A percentile compares a stretch with the other conserved stretches of the same genome.
Conservation (phyloP, 139 green algal species). For the Asterochloris sp. region DNA sequence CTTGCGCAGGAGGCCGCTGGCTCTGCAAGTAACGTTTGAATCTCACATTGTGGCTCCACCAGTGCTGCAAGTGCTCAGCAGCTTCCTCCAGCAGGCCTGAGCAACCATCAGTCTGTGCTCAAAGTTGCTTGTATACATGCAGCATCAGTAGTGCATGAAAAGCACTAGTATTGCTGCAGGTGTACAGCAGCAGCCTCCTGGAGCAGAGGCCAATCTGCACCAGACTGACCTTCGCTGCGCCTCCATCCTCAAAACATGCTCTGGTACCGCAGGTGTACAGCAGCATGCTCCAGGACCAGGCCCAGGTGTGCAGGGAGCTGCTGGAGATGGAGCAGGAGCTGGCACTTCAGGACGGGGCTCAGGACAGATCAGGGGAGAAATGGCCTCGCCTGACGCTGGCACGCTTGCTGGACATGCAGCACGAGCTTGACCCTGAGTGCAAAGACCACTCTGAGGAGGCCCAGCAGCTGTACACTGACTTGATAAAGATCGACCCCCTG, state of each 20-base stretch:
- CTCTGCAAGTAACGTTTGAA: too few relatives aligned
- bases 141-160: too few relatives aligned
- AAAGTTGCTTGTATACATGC: too few relatives aligned
- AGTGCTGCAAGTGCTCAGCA: background rate
- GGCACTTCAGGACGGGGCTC: background rate
- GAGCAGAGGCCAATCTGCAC: too few relatives aligned
- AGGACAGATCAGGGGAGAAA: constrained; percentile 41
- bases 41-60: too few relatives aligned
- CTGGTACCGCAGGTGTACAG: too few relatives aligned
- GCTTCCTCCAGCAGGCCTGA: background rate
- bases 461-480: constrained; percentile 21
- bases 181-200: too few relatives aligned
- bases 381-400: constrained; percentile 83
- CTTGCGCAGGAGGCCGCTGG: too few relatives aligned
- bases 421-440: background rate
- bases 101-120: background rate
- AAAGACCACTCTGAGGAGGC: background rate
- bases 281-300: constrained; percentile 50
- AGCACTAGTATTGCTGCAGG: too few relatives aligned
- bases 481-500: constrained; percentile 39
- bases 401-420: constrained; percentile 59
- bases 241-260: too few relatives aligned
- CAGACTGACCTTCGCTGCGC: too few relatives aligned
- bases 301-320: constrained; percentile 29
- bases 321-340: constrained; percentile 31